Evolutionary conservation across 495 filamentous ascomycete genomes (phyloP).

Genomic region (Aspergillus nidulans): DNA sequence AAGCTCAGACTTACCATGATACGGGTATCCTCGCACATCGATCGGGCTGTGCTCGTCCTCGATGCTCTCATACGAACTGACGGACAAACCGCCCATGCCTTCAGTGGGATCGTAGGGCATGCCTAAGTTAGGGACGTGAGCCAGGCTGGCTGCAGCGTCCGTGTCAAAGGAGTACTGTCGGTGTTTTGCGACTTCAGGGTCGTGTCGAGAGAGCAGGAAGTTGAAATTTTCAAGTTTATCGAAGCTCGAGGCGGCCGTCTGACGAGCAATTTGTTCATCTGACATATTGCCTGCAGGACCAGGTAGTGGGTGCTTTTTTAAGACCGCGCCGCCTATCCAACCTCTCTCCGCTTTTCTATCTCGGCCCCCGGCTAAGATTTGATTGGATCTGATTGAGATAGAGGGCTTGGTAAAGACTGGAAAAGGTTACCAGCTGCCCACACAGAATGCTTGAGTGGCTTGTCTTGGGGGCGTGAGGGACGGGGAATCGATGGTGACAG

Average conservation of each 20-base stretch:
- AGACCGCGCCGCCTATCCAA: slow-evolving; percentile 1
- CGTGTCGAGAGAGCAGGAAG: slow-evolving; percentile 37
- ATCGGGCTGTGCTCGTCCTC: slow-evolving; percentile 43
- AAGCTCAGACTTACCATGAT: slow-evolving; percentile 37
- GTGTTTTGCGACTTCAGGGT: slow-evolving; percentile 30
- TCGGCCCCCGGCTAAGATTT: slow-evolving; percentile 8
- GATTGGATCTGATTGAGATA: slow-evolving; percentile 15
- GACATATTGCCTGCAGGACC: slow-evolving; percentile 30
- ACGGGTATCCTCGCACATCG: slow-evolving; percentile 42
- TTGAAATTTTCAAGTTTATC: slow-evolving; percentile 45
- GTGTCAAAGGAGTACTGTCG: slow-evolving; percentile 45
- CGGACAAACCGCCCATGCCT: slow-evolving; percentile 44
- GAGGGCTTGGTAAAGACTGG: slow-evolving; percentile 13
- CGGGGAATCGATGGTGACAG: slow-evolving; percentile 17
- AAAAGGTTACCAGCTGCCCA: slow-evolving; percentile 7
- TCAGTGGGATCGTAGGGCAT: slow-evolving; percentile 48
- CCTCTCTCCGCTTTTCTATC: slow-evolving; percentile 5
- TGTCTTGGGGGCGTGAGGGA: slow-evolving; percentile 8
- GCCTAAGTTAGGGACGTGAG: slow-evolving; percentile 33
- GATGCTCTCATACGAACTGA: slow-evolving; percentile 48
- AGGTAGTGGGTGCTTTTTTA: slow-evolving; percentile 11
- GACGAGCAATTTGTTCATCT: slow-evolving; percentile 33
- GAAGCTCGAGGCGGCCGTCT: slow-evolving; percentile 26
- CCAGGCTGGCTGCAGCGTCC: slow-evolving; percentile 31
- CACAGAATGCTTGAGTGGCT: slow-evolving; percentile 13